Conservation (phyloP, 345 rosid species). For the Citropsis articulata region DNA sequence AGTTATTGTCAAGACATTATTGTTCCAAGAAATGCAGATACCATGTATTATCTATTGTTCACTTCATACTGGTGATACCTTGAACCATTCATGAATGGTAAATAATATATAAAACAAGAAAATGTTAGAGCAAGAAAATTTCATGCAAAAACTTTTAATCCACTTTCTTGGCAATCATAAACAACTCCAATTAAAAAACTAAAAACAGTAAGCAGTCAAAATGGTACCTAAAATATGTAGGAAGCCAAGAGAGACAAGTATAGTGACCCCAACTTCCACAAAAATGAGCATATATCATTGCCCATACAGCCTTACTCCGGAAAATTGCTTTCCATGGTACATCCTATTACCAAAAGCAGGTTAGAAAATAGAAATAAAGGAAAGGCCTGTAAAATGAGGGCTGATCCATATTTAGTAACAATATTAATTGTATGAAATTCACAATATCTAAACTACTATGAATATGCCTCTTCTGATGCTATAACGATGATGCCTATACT, state of each 20-base stretch:
- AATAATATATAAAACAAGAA: neutral
- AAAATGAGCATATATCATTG: slow-evolving; percentile 93
- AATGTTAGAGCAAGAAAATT: neutral
- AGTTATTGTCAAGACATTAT: neutral
- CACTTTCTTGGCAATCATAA: neutral
- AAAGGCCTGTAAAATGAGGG: neutral
- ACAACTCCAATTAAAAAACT: neutral
- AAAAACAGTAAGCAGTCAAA: neutral
- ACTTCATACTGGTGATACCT: neutral
- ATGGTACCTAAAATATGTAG: slow-evolving; percentile 81
- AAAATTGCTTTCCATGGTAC: slow-evolving; percentile 90
- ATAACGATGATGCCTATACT: neutral
- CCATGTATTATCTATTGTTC: neutral
- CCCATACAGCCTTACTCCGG: slow-evolving; percentile 72
- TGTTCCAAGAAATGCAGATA: neutral
- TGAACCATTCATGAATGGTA: neutral
- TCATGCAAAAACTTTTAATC: neutral
- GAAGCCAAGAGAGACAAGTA: slow-evolving; percentile 94
- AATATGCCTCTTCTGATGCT: neutral
- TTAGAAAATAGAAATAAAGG: slow-evolving; percentile 9
- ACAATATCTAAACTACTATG: neutral
- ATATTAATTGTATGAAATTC: neutral
- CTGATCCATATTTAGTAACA: neutral
- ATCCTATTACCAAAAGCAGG: slow-evolving; percentile 48
- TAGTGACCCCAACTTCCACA: slow-evolving; percentile 99